These are phyloP conservation scores for Karstenula rhodostoma DNA, from an alignment of 2,329 filamentous ascomycete genomes.

Conservation along the genomic window DNA sequence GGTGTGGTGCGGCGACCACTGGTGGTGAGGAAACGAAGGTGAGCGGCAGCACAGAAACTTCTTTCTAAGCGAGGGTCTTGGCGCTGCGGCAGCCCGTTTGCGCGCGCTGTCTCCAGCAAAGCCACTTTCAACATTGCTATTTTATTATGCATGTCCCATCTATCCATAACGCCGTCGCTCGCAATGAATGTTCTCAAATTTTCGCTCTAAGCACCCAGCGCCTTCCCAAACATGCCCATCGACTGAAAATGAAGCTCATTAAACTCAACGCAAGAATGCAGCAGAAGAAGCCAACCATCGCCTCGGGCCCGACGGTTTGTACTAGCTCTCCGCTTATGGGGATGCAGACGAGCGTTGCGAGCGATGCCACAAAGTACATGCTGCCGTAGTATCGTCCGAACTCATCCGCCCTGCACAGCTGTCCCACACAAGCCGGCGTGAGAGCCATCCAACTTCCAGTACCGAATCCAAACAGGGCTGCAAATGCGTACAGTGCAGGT, in stretches of 20 bases:
- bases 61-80: conserved; percentile 14
- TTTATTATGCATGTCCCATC: background rate
- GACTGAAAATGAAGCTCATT: conserved; percentile 41
- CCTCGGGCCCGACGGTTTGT: conserved; percentile 40
- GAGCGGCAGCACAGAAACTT: conserved; percentile 5
- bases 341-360: conserved; percentile 47
- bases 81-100: background rate
- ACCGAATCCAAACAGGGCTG: conserved; percentile 57
- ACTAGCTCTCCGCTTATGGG: conserved; percentile 48
- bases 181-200: conserved; percentile 15
- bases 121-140: background rate
- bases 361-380: conserved; percentile 47
- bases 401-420: conserved; percentile 57
- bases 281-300: conserved; percentile 47
- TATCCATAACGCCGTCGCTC: background rate
- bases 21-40: background rate
- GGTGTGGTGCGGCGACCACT: background rate
- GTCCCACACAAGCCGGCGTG: conserved; percentile 57
- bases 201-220: conserved; percentile 38
- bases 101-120: background rate
- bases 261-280: conserved; percentile 41
- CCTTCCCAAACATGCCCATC: conserved; percentile 47
- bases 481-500: conserved; percentile 49
- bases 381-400: conserved; percentile 63
- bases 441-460: conserved; percentile 56